Base-by-base conservation (phyloP, 192 early-diverging fungal genomes). In the Linnemannia schmuckeri region DNA sequence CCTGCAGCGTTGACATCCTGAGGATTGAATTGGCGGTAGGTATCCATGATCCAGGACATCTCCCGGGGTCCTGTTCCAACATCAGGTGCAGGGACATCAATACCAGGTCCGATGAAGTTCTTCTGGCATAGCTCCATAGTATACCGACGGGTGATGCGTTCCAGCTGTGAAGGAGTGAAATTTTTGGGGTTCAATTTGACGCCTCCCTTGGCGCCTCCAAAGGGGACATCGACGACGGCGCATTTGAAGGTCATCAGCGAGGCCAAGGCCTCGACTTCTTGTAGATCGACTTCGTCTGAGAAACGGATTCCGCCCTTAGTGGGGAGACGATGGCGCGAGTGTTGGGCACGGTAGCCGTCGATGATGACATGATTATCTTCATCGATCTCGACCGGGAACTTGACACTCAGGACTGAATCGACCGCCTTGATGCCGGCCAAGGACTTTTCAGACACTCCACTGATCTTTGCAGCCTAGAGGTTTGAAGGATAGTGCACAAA, bases 41-140 rank as follows among this genome's bases (percentile, higher is more conserved):
- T 97, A 72, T 97, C 96, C 86, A 94, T 92, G 68, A 97, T 96
- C 96, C 96, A 97, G 35, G 95, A 93, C 96, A 97, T 97, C 88
- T 96, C 95, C 54, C 95, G 92, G 20, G 94, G 88, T 10, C 93
- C 93, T 54, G 96, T 97, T 77, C 95, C 95, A 22, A 95, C 94
- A 89, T 97, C 96, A 55, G 96, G 96, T 17, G 96, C 96, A 30
- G 96, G 96, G 18, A 97, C 96, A 81, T 97, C 96, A 37, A 94
- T 88, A 79, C 94, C 95, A 15, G 96, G 94, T 55, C 95, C 95
- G 54, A 97, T 96, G 88, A 97, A 97, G 81, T 93, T 94, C 92
- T 96, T 96, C 87, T 97, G 96, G 89, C 94, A 95, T 46, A 96
- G 88, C 83, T 96, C 95, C 84, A 96, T 91, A 20, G 96, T 96